Evolutionary conservation across 208 protist species (phyloP), one percentile per base, ranked within the genome.

Genomic region (Crithidia acanthocephali): DNA sequence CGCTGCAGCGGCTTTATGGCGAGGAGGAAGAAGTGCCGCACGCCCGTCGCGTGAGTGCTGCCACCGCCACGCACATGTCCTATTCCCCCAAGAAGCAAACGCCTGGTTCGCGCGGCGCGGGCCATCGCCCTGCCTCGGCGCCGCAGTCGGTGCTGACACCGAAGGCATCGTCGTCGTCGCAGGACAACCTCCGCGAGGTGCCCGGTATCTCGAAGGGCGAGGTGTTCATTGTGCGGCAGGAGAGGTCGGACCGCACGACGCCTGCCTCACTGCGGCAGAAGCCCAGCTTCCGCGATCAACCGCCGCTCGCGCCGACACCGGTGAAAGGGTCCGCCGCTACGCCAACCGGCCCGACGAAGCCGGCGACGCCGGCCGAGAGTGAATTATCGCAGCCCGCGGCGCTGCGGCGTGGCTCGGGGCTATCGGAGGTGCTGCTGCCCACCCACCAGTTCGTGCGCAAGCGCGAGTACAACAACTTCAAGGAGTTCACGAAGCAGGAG

Each of bases 401-500:
- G 28, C 35, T 47, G 1, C 22, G 30, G 15, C 66, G 71, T 2
- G 62, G 68, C 57, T 73, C 74, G 22, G 44, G 32, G 0, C 50
- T 68, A 40, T 60, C 74, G 6, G 80, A 88, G 44, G 71, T 83
- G 27, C 66, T 88, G 57, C 48, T 85, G 32, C 83, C 83, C 0
- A 88, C 80, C 0, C 70, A 83, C 44, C 68, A 80, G 66, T 88
- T 88, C 42, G 70, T 88, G 55, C 83, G 80, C 35, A 85, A 85
- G 59, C 72, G 81, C 33, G 83, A 88, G 68, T 85, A 81, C 57
- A 58, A n/a, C 35, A 79, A 69, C 48, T 85, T 83, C 64, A 85
- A 83, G 56, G 72, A 80, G 40, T 88, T 79, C 74, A 81, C 71
- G 7, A 82, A 85, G 62, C 68, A 76, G 11, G 88, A 94, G 73